A percentile compares a stretch with the other conserved stretches of the same genome.
Evolutionary conservation across 345 rosid genomes (phyloP).

Genomic region (Capsella bursapastoris): DNA sequence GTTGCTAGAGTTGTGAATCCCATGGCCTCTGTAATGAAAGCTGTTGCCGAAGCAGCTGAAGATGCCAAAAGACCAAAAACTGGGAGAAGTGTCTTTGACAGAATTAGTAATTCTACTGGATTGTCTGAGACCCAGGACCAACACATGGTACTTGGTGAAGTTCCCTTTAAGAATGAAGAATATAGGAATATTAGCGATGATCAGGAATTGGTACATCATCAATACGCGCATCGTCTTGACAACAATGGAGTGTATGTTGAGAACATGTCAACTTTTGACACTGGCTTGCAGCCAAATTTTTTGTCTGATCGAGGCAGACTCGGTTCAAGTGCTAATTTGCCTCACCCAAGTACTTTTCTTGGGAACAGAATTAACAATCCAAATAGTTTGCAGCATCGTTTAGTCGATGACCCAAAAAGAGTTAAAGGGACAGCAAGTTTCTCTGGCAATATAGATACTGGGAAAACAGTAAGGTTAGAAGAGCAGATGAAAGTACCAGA

Average conservation of each 20-base stretch:
- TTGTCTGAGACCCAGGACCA: constrained; percentile 47
- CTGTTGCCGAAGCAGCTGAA: constrained; percentile 90
- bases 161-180: constrained; percentile 51
- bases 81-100: constrained; percentile 86
- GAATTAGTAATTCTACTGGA: constrained; percentile 65
- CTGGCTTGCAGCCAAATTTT: constrained; percentile 50
- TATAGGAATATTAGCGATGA: constrained; percentile 46
- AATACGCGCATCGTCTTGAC: constrained; percentile 50
- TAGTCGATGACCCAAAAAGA: constrained; percentile 50
- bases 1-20: constrained; percentile 74
- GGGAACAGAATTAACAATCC: constrained; percentile 55
- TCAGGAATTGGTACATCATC: constrained; percentile 42
- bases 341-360: constrained; percentile 38
- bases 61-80: constrained; percentile 67
- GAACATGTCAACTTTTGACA: constrained; percentile 49
- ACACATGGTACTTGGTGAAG: constrained; percentile 46
- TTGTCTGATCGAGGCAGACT: constrained; percentile 52
- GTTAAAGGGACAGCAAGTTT: constrained; percentile 43
- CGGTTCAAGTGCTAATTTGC: constrained; percentile 48
- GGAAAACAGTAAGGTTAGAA: constrained; percentile 57
- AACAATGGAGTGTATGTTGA: constrained; percentile 48
- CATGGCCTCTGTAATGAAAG: constrained; percentile 78
- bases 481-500: constrained; percentile 53
- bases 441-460: constrained; percentile 57
- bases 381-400: constrained; percentile 48